Percentiles rank a stretch among this genome's conserved stretches.
These are phyloP conservation scores for Adansonia digitata DNA, from an alignment of 345 rosid species.

Conservation along the genomic window DNA sequence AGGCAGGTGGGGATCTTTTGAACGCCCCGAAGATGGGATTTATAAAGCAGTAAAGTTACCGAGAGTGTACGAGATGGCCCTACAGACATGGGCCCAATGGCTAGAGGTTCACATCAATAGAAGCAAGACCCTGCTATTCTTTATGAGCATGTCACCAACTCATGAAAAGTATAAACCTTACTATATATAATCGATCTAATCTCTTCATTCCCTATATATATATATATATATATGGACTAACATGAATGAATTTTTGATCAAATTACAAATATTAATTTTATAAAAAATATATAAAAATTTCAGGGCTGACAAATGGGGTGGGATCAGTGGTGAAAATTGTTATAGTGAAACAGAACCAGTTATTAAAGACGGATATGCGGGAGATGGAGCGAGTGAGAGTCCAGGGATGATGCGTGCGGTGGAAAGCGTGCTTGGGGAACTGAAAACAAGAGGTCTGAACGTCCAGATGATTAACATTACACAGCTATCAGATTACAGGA, in stretches of 20 bases:
- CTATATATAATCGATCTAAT: no score
- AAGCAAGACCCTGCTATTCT: conserved; percentile 65
- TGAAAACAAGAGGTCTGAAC: conserved; percentile 44
- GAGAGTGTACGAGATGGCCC: conserved; percentile 71
- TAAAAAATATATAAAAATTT: neutral
- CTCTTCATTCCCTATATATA: no score
- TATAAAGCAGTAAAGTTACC: conserved; percentile 70
- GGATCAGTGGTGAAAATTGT: conserved; percentile 43
- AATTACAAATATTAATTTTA: neutral
- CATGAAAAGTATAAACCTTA: conserved; percentile 54
- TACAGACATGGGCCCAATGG: conserved; percentile 81
- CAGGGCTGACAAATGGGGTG: conserved; percentile 82
- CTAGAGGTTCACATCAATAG: conserved; percentile 59
- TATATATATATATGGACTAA: no score
- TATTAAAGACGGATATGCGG: conserved; percentile 43
- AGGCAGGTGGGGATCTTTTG: conserved; percentile 75
- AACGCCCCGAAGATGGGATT: conserved; percentile 40
- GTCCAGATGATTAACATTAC: conserved; percentile 71
- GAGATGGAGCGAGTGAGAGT: conserved; percentile 58
- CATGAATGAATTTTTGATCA: neutral
- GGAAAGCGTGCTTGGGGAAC: conserved; percentile 30
- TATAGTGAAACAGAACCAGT: conserved; percentile 52
- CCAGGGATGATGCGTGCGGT: conserved; percentile 48
- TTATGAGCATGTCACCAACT: conserved; percentile 82
- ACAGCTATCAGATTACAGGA: conserved; percentile 68